Percentiles rank a stretch among this genome's conserved stretches.
Evolutionary conservation across 73 alveolate species (phyloP).

Genomic region (Breviolum minutum): DNA sequence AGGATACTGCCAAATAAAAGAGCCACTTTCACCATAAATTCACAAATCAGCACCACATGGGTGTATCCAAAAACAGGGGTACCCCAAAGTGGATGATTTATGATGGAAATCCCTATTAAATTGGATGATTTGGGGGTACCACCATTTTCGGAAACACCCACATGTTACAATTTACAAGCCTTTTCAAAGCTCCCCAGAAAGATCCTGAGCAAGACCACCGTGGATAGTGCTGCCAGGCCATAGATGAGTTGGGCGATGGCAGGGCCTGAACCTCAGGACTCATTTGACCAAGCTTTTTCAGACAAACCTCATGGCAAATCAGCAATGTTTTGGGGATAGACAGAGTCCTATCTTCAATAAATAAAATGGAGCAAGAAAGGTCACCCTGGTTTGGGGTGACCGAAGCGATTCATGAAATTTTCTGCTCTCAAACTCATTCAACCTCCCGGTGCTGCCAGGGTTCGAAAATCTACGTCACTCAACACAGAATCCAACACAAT

Average conservation of each 20-base stretch:
- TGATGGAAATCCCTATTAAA: no score
- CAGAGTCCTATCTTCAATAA: not conserved
- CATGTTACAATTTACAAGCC: no score
- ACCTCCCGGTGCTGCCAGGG: not conserved
- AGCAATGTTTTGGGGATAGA: not conserved
- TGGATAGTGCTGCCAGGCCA: slow-evolving; percentile 6
- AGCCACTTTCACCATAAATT: no score
- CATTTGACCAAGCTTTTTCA: not conserved
- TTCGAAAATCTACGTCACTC: not conserved
- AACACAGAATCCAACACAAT: not conserved
- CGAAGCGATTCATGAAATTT: not conserved
- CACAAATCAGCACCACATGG: not conserved
- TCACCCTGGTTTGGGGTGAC: not conserved
- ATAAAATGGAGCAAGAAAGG: not conserved
- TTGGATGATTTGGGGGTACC: no score
- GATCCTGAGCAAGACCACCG: not conserved
- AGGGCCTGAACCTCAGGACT: not conserved
- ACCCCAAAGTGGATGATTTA: no score
- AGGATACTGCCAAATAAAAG: no score
- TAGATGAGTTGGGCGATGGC: not conserved
- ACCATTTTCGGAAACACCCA: no score
- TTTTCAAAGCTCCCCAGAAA: no score
- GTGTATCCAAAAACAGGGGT: no score
- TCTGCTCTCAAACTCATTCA: not conserved
- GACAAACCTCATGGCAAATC: not conserved